Evolutionary conservation across 495 filamentous ascomycete genomes (phyloP), one percentile per base, ranked within the genome.

Genomic region (Staphylotrichum longicolle): DNA sequence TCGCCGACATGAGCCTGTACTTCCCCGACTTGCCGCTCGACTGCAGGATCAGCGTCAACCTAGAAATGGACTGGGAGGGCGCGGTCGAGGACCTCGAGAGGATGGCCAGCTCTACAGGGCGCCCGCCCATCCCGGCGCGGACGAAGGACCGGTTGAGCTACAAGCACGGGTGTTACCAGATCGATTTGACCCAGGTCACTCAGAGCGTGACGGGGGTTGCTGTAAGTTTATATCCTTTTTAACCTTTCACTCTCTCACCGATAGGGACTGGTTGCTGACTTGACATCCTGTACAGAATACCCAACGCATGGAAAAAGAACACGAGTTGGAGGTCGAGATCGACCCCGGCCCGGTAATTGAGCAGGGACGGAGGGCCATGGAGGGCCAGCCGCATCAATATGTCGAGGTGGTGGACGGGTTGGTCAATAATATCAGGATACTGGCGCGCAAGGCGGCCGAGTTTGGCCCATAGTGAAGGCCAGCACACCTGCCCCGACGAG

Each of bases 141-240:
- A 87, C 83, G 58, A 97, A 97, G 73, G 91, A 97, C 76, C 81
- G 93, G 34, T 77, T 97, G 74, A 93, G 89, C 71, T 97, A 97
- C 76, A 84, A 80, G 20, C 93, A 96, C 70, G 75, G 88, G 49
- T 84, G 80, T 27, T 96, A 94, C 70, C 90, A 93, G 66, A 80
- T 97, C 65, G 93, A 97, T 76, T 73, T 97, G 42, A 97, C 93
- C 0, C 91, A 96, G 70, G 93, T 97, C 11, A 88, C 85, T 9
- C 66, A 69, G 49, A 63, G 39, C 6, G 51, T 63, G 7, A 57
- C 49, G 5, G 67, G 64, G 5, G 53, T 54, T 51, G 82, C 84
- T 58, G 86, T 90, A 76, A 75, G 82, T 81, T 56, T 27, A 27
- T 27, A 27, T 1, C 12, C 11, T 56, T 20, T 15, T 50, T n/a